Evolutionary conservation across 139 green algal species (phyloP).

Genomic region (Axilococcus clingmanii): DNA sequence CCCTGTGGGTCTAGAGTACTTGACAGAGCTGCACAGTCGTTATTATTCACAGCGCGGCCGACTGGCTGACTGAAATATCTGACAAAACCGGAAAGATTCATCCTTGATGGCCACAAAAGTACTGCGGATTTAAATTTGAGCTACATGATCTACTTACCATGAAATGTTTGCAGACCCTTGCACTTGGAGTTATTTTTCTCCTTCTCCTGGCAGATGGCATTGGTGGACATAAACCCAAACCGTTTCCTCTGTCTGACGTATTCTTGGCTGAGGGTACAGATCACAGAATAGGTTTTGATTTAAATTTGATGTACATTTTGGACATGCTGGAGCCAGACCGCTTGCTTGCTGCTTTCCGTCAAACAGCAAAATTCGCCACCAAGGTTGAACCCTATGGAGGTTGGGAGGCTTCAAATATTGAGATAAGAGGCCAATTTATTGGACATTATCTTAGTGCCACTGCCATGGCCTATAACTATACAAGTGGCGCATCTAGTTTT

Average conservation of each 20-base stretch:
- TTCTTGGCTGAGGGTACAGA: background rate
- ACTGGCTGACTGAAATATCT: too few species aligned
- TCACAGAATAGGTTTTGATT: conserved; percentile 2
- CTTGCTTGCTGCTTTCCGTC: conserved; percentile 36
- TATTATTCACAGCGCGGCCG: too few species aligned
- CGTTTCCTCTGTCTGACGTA: background rate
- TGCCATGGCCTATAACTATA: conserved; percentile 23
- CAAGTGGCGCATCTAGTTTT: conserved; percentile 3
- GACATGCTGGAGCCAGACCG: conserved; percentile 28
- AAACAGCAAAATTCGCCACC: conserved; percentile 26
- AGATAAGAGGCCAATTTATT: conserved; percentile 55
- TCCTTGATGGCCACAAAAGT: too few species aligned
- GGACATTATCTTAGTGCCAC: conserved; percentile 51
- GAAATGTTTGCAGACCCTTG: too few species aligned
- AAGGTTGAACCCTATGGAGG: conserved; percentile 26
- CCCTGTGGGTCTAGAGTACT: too few species aligned
- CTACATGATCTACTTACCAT: too few species aligned
- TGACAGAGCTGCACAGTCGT: too few species aligned
- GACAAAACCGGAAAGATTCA: too few species aligned
- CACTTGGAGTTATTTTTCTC: too few species aligned
- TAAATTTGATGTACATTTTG: conserved; percentile 43
- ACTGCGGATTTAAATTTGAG: too few species aligned
- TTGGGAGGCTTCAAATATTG: conserved; percentile 39
- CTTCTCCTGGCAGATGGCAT: too few species aligned
- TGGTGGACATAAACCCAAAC: too few species aligned